Base-by-base conservation (phyloP, 106 monocot genomes). In the Amphibolis antarctica region DNA sequence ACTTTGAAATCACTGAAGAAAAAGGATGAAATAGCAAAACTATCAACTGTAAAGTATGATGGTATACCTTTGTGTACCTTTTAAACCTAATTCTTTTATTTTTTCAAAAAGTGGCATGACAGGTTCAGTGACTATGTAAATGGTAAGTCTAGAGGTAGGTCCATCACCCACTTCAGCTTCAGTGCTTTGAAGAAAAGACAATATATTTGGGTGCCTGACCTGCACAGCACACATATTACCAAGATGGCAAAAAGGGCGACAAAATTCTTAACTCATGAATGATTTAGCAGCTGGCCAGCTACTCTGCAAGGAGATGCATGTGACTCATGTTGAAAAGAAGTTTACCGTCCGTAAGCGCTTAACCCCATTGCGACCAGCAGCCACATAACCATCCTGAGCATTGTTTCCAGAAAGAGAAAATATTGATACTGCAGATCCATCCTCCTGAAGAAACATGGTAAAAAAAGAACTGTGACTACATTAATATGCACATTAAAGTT, bases 161-260 rank as follows among this genome's bases (percentile, higher is more conserved):
- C 89, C 88, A 74, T 96, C 94, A 55, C 69, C 47, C 75, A 69
- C 53, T 84, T 96, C 94, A 63, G 77, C 74, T 63, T 96, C 94
- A 6, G 84, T 78, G 63, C 94, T 96, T 71, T 96, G 94, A 28
- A 96, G 78, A 55, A 89, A 96, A 31, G 94, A 96, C 61, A 96
- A 74, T 20, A 96, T 80, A 78, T 96, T 96, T 84, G 94, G 94
- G 84, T 96, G 94, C 42, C 89, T 83, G 55, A 93, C 93, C 93
- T 94, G 89, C 27, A 28, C 15, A 30, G 11, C 15, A 26, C 28
- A 28, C 9, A 26, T 6, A 27, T 1, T n/a, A 57, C 29, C 9
- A 14, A 57, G 29, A 12, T 27, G 27, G 57, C 24, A 88, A 79
- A 24, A 63, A 36, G 36, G 7, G 36, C 7, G 42, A 46, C 30